phyloP scores from a whole-genome alignment of 179 eudicot genomes.

The Corrigiola litoralis region DNA sequence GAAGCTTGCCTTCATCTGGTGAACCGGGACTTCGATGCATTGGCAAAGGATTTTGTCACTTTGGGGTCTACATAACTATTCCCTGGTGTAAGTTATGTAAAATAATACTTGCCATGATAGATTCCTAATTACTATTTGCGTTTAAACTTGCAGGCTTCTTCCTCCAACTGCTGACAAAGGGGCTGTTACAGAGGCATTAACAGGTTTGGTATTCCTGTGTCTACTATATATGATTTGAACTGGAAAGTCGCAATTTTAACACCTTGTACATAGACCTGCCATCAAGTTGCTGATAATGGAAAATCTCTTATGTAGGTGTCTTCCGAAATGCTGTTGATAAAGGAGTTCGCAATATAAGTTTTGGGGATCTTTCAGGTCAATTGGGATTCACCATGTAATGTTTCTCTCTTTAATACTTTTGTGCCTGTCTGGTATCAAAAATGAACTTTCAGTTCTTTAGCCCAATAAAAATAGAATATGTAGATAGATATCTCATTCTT shows the following conservation, averaged over 20 bases:
- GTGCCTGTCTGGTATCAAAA: not conserved
- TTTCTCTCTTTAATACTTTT: not conserved
- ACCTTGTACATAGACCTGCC: not conserved
- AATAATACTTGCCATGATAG: not conserved
- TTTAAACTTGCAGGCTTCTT: constrained; percentile 64
- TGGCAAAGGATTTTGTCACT: constrained; percentile 87
- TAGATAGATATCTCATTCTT: no score
- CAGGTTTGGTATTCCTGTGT: constrained; percentile 43
- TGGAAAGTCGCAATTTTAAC: not conserved
- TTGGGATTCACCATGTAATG: constrained; percentile 81
- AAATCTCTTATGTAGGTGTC: constrained; percentile 45
- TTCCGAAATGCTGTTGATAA: constrained; percentile 76
- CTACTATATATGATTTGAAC: not conserved
- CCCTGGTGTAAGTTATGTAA: not conserved
- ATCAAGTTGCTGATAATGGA: constrained; percentile 16
- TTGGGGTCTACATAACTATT: constrained; percentile 56
- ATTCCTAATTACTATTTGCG: constrained; percentile 9
- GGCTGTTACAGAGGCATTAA: constrained; percentile 83
- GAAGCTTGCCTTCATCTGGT: constrained; percentile 98
- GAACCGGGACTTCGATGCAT: constrained; percentile 86
- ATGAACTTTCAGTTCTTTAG: not conserved
- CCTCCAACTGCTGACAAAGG: constrained; percentile 84
- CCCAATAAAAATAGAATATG: no score
- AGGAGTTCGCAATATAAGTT: constrained; percentile 82
- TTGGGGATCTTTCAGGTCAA: constrained; percentile 85